Evolutionary conservation across 2,329 filamentous ascomycete genomes (phyloP), one percentile per base, ranked within the genome.

Genomic region (Aspergillus japonicus): DNA sequence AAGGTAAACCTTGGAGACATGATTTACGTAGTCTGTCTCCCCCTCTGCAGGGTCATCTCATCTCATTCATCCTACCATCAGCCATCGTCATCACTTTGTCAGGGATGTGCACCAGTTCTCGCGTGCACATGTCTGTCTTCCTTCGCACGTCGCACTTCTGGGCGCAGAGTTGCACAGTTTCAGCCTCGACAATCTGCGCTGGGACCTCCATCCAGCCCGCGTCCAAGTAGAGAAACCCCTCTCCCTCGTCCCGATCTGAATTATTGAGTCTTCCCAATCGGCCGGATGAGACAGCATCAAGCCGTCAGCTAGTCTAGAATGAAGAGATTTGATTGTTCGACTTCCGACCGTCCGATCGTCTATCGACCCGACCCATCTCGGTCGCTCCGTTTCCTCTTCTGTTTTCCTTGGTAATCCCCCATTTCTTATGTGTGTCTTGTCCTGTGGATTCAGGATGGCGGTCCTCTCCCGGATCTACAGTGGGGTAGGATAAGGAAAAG

Each of bases 201-300:
- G 39, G 39, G 48, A 57, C 24, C 55, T 44, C 39, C 39, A 44
- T 44, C 49, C n/a, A 33, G 12, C 47, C 26, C 23, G 21, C 47
- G 26, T 50, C 47, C 47, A 31, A 24, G 47, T 11, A 24, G n/a
- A 26, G 47, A 29, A 0, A 23, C 2, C 23, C 52, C 44, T 2
- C 26, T 10, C 54, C n/a, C 26, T 39, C 53, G 48, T 33, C 42
- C 26, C 33, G 42, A 47, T 47, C 21, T 24, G 44, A 21, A 47
- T 44, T 16, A 33, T 19, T 48, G 26, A 29, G 26, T 29, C 26
- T 58, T 63, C 49, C 62, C 58, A 64, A 55, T 24, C 51, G 16
- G 47, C 52, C 52, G 59, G 60, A 62, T 64, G 60, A 62, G 62
- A 64, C 60, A 57, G 39, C 53, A 42, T 55, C 44, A 55, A 44